Conservation (phyloP, 176 grass and related monocot genomes). For the Chloris gayana region DNA sequence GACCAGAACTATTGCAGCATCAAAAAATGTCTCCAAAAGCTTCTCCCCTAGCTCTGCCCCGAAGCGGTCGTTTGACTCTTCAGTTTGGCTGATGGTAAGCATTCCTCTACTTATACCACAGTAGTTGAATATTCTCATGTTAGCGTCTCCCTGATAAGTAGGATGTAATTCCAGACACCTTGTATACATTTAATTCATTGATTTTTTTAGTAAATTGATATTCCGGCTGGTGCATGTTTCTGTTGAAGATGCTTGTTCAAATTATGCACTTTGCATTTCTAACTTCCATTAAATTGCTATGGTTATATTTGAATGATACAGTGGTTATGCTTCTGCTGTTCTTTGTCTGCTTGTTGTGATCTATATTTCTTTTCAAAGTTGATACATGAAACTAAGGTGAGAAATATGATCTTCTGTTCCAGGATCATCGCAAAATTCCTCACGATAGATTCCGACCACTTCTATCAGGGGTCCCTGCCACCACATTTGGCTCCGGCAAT, state of each 20-base stretch:
- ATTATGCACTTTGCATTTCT: background rate
- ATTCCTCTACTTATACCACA: conserved; percentile 36
- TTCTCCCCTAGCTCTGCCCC: conserved; percentile 63
- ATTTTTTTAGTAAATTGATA: background rate
- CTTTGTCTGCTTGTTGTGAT: conserved; percentile 18
- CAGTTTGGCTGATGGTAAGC: conserved; percentile 82
- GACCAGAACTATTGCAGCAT: conserved; percentile 65
- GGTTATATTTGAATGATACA: conserved; percentile 18
- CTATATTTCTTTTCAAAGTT: conserved; percentile 13
- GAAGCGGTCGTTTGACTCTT: conserved; percentile 88
- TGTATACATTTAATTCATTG: background rate
- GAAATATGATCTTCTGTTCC: conserved; percentile 39
- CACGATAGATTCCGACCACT: conserved; percentile 93
- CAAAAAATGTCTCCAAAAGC: conserved; percentile 74
- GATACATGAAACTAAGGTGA: conserved; percentile 30
- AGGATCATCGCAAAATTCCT: conserved; percentile 87
- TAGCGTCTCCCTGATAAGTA: conserved; percentile 6
- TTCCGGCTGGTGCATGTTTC: background rate
- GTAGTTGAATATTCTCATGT: conserved; percentile 15
- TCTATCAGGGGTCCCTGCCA: conserved; percentile 78
- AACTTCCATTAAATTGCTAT: conserved; percentile 7
- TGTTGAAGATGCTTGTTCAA: background rate
- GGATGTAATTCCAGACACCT: background rate
- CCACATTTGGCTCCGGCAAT: conserved; percentile 60
- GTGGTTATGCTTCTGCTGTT: background rate